These are phyloP conservation scores for Blastobotrys terrestris DNA, from an alignment of 805 yeast species.

Conservation along the genomic window DNA sequence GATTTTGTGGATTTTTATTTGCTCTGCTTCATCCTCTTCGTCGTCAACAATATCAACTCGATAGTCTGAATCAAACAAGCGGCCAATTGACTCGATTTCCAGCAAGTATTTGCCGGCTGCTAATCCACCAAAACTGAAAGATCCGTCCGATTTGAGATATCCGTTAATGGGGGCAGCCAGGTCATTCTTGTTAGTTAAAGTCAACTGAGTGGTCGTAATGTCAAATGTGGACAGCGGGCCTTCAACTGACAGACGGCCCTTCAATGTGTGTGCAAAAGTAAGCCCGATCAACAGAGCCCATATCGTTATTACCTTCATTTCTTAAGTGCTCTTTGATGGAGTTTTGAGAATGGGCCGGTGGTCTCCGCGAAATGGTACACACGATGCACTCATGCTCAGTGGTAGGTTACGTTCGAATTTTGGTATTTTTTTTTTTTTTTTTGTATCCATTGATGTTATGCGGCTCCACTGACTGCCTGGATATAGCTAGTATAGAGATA, in stretches of 20 bases:
- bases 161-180: neutral
- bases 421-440: too few relatives aligned
- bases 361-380: too few relatives aligned
- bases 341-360: too few relatives aligned
- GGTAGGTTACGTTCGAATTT: too few relatives aligned
- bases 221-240: neutral
- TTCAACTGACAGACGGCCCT: slow-evolving; percentile 12
- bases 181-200: neutral
- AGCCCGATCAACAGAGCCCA: neutral
- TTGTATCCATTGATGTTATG: too few relatives aligned
- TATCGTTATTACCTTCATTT: neutral
- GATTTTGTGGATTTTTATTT: slow-evolving; percentile 22
- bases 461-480: too few relatives aligned
- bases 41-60: slow-evolving; percentile 22
- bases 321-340: too few relatives aligned
- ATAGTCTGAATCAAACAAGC: slow-evolving; percentile 10
- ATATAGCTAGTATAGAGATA: too few relatives aligned
- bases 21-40: slow-evolving; percentile 22
- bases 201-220: neutral
- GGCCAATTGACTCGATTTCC: slow-evolving; percentile 18
- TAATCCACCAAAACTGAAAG: slow-evolving; percentile 23
- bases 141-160: slow-evolving; percentile 13
- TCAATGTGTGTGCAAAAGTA: slow-evolving; percentile 12
- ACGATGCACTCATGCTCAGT: too few relatives aligned
- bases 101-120: slow-evolving; percentile 24